Base-by-base conservation (phyloP, 257 asterid species). In the Marsdenia floribunda region DNA sequence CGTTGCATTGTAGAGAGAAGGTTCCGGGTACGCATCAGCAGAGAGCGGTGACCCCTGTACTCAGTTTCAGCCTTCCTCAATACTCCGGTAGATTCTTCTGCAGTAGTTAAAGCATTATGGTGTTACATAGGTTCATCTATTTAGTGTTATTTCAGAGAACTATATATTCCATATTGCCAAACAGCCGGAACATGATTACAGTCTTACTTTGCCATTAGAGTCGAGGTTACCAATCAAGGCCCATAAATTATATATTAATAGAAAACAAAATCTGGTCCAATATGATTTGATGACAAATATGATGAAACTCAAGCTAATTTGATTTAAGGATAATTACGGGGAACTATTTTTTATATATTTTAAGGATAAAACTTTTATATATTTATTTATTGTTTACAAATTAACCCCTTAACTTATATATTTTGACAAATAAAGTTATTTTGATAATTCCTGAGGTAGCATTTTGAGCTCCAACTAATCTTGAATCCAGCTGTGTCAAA, bases 1-100 rank as follows among this genome's bases (percentile, higher is more conserved):
- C 97, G 93, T 68, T 85, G 88, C 97, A 90, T 89, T 66, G 96
- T 92, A 75, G 97, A 94, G 42, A 94, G 92, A 84, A 92, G 97
- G 85, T 84, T 88, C 65, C 99, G 84, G 3, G 96, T 92, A 60
- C 97, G 87, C 68, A 87, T 82, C 29, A 94, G 91, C 73, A 95
- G 81, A 3, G 98, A 88, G 47, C 96, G 87, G 50, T 92, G 99
- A 79, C 97, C 96, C 88, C 84, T 90, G 88, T 95, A 95, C 75
- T 95, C 99, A 13, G 88, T 87, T 77, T 95, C 99, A 15, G 99
- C 96, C 81, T 92, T 95, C 80, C 64, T 85, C 58, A 92, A 71
- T 37, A 95, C 96, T 40, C 86, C 85, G 0, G 96, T 88, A 55
- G 99, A 95, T 85, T 92, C 99, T 85, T 92, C 99, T 94, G 88